Conservation (phyloP, 495 filamentous ascomycete species). For the Polyplosphaeria fusca region DNA sequence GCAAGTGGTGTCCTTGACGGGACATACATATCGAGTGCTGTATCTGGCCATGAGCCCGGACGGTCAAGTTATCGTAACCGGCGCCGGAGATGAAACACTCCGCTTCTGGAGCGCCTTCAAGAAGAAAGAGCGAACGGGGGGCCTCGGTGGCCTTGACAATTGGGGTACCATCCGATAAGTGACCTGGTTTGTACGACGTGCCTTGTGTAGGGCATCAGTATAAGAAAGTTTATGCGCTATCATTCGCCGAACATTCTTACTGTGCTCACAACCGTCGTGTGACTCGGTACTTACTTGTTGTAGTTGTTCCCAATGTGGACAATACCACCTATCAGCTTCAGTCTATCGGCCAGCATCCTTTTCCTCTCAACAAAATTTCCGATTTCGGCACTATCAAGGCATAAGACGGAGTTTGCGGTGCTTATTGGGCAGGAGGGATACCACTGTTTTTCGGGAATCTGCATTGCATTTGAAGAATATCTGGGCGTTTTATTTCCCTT, state of each 20-base stretch:
- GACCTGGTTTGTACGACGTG: too few species aligned
- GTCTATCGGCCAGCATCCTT: too few species aligned
- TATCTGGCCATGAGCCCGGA: slow-evolving; percentile 98
- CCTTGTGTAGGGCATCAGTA: too few species aligned
- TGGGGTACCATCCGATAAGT: slow-evolving; percentile 32
- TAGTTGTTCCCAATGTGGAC: too few species aligned
- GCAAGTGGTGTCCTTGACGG: slow-evolving; percentile 89
- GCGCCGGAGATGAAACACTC: slow-evolving; percentile 92
- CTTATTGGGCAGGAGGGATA: not conserved
- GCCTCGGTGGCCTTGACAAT: slow-evolving; percentile 32
- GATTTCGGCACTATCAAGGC: not conserved
- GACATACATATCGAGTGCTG: slow-evolving; percentile 92
- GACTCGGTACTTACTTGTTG: too few species aligned
- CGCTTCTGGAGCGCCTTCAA: slow-evolving; percentile 96
- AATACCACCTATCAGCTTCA: too few species aligned
- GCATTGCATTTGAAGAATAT: not conserved
- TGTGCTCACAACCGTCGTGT: too few species aligned
- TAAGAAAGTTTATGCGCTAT: too few species aligned
- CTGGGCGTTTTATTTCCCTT: not conserved
- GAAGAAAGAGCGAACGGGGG: slow-evolving; percentile 51
- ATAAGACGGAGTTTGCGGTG: slow-evolving; percentile 1
- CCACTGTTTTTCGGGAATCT: not conserved
- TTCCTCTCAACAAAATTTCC: not conserved
- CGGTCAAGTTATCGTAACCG: slow-evolving; percentile 88
- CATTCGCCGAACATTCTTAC: too few species aligned